Base-by-base conservation (phyloP, 2,329 filamentous ascomycete genomes). In the Sarocladiaceae sp. region DNA sequence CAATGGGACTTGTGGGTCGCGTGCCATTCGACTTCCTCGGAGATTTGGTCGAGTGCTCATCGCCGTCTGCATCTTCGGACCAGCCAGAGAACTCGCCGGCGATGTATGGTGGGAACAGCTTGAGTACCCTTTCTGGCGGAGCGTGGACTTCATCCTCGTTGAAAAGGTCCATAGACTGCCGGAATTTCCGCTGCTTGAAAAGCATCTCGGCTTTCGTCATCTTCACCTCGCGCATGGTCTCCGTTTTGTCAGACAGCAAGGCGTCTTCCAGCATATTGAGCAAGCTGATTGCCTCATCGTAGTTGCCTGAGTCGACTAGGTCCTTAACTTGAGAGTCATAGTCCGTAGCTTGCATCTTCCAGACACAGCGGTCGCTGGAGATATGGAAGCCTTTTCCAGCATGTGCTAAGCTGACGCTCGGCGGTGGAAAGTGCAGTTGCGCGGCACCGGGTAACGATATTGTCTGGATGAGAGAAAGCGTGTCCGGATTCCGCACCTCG, bases 331-430 rank as follows among this genome's bases (percentile, higher is more conserved):
- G 93, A 2, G 82, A 81, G 60, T 95, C 88, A 58, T 98, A 98
- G 52, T 90, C 85, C 29, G 90, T 81, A 3, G 91, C 86, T 50
- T 83, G 87, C 93, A 98, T 97, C 54, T 93, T 85, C 93, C 93
- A 98, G 29, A 98, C 86, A 26, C 78, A 85, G 34, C 93, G 77
- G 45, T 97, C 93, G 58, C 91, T 96, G 16, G 85, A 84, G 43
- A 97, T 89, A 47, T 97, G 77, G 55, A 98, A 98, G 0, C 90
- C 91, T 61, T 98, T 98, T 3, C 88, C 93, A 1, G 89, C 90
- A 65, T 98, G 93, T 0, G 91, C 88, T n/a, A 98, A 71, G 57
- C 91, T 95, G 51, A 91, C 85, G 16, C 88, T 95, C 0, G 91
- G 90, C 41, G 94, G 89, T 0, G 90, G 88, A 20, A 97, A 93